Conservation (phyloP, 352 stramenopile genomes). For the Ophiocytium majus region DNA sequence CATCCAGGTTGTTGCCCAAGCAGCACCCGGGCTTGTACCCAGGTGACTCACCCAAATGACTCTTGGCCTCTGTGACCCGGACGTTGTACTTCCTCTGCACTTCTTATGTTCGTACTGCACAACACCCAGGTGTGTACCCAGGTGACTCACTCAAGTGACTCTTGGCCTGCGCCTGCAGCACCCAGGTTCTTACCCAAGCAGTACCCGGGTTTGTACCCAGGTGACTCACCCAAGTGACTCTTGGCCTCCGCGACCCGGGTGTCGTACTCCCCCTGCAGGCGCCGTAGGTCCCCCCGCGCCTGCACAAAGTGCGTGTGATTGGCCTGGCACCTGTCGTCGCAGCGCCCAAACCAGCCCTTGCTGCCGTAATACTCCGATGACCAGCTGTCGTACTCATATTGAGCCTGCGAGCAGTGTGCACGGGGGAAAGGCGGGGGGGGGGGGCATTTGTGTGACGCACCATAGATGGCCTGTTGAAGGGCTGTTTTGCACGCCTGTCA, state of each 20-base stretch:
- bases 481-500: slow-evolving; percentile 20
- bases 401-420: background rate
- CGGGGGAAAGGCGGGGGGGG: background rate
- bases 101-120: too few relatives aligned
- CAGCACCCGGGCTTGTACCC: too few relatives aligned
- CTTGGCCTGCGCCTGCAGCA: too few relatives aligned
- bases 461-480: slow-evolving; percentile 15
- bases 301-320: slow-evolving; percentile 29
- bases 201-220: too few relatives aligned
- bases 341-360: slow-evolving; percentile 44
- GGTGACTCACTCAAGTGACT: too few relatives aligned
- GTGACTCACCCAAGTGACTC: slow-evolving; percentile 2
- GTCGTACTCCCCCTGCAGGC: background rate
- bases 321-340: slow-evolving; percentile 26
- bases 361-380: slow-evolving; percentile 15
- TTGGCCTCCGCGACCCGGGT: background rate
- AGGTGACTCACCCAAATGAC: slow-evolving; percentile 10
- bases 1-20: too few relatives aligned
- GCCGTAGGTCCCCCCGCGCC: background rate
- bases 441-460: background rate
- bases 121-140: too few relatives aligned
- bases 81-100: slow-evolving; percentile 1
- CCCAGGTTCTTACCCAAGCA: too few relatives aligned
- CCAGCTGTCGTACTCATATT: slow-evolving; percentile 23
- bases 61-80: background rate